These are phyloP conservation scores for Cytospora mali DNA, from an alignment of 2,329 filamentous ascomycete genomes.

Conservation along the genomic window DNA sequence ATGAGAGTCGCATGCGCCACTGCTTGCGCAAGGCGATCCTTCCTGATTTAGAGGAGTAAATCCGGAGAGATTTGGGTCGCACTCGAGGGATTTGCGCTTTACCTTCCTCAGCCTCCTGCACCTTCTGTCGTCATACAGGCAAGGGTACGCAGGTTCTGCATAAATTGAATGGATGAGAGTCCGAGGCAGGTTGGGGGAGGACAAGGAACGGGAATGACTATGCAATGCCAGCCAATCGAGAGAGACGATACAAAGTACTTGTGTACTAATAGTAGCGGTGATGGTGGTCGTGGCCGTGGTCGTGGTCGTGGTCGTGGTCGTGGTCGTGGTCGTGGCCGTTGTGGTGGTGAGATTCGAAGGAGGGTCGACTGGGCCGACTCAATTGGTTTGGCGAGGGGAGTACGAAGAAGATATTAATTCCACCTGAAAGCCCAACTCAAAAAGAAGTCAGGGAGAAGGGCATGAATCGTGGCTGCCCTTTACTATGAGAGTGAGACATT, in stretches of 20 bases:
- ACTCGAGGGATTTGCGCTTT: background rate
- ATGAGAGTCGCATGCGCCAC: background rate
- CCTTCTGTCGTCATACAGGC: background rate
- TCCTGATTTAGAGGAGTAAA: background rate
- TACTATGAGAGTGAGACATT: background rate
- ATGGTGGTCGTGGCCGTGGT: background rate
- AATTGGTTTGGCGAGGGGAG: background rate
- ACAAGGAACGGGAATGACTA: background rate
- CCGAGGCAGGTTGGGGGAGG: background rate
- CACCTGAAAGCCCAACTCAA: background rate
- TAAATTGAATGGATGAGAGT: background rate
- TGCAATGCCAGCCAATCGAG: background rate
- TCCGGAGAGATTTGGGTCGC: background rate
- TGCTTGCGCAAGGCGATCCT: background rate
- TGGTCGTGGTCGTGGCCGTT: no score
- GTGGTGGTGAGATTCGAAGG: background rate
- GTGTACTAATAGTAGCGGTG: background rate
- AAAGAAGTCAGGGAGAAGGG: background rate
- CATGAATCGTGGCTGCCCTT: slow-evolving; percentile 1
- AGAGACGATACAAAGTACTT: background rate
- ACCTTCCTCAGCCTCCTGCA: slow-evolving; percentile 1
- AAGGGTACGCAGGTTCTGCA: background rate
- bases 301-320: no score
- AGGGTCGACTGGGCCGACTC: background rate
- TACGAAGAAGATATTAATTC: background rate